Evolutionary conservation across 2,329 filamentous ascomycete genomes (phyloP).

Genomic region (Cryphonectria naterciae): DNA sequence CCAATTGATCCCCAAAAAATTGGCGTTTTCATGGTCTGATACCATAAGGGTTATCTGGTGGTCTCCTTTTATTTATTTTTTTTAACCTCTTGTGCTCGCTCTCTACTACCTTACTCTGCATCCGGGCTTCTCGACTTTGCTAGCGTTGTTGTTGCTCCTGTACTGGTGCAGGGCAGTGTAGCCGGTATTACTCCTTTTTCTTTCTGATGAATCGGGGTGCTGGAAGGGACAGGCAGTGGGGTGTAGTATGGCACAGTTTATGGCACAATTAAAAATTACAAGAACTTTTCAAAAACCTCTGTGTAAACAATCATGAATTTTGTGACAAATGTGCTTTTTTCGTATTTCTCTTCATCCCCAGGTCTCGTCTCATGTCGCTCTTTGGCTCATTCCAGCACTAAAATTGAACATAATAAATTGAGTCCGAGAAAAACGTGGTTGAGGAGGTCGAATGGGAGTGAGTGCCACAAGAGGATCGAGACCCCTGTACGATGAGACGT

Average conservation of each 20-base stretch:
- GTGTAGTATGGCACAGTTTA: slow-evolving; percentile 7
- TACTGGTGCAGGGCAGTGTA: slow-evolving; percentile 4
- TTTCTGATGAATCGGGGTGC: slow-evolving; percentile 16
- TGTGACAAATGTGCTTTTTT: background rate
- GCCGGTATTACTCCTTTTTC: slow-evolving; percentile 15
- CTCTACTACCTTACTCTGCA: slow-evolving; percentile 14
- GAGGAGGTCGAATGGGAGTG: too few species aligned
- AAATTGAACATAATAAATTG: too few species aligned
- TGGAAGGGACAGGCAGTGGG: slow-evolving; percentile 3
- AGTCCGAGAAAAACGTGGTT: too few species aligned
- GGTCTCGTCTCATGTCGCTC: too few species aligned
- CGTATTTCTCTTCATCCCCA: too few species aligned
- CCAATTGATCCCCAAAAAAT: slow-evolving; percentile 9
- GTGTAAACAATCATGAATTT: too few species aligned
- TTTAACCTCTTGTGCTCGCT: slow-evolving; percentile 1
- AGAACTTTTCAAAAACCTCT: background rate
- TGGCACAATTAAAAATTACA: background rate
- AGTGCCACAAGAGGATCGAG: background rate
- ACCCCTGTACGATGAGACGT: background rate
- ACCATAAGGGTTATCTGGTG: slow-evolving; percentile 16
- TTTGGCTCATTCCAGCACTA: too few species aligned
- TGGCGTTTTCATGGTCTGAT: slow-evolving; percentile 27
- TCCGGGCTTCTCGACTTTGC: slow-evolving; percentile 24
- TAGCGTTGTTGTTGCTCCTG: slow-evolving; percentile 23
- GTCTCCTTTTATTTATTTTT: background rate